phyloP scores from a whole-genome alignment of 345 rosid species.

The Citrus medica region DNA sequence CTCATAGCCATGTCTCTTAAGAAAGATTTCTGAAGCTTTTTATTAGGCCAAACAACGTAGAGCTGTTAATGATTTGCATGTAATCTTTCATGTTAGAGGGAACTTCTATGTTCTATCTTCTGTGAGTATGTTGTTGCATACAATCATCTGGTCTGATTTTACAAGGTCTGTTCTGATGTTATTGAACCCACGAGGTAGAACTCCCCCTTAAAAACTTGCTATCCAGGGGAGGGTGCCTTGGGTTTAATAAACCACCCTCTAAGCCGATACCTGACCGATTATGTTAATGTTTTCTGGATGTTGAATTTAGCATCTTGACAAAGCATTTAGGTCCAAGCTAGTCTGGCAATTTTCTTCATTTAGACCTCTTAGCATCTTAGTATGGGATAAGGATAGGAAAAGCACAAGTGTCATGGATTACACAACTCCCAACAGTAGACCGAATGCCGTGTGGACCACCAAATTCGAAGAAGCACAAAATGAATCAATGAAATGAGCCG shows the following conservation, averaged over 20 bases:
- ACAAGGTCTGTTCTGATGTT: not conserved
- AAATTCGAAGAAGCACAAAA: not conserved
- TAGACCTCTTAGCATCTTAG: not conserved
- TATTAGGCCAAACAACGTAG: not conserved
- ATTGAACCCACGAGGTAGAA: too few relatives aligned
- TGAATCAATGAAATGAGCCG: not conserved
- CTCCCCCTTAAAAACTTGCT: too few relatives aligned
- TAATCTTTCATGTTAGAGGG: not conserved
- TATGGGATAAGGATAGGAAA: not conserved
- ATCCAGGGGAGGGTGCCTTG: too few relatives aligned
- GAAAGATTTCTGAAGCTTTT: not conserved
- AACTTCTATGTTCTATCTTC: not conserved
- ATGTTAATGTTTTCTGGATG: not conserved
- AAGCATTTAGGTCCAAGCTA: not conserved
- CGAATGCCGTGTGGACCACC: slow-evolving; percentile 18
- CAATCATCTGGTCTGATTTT: not conserved
- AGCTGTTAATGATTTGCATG: not conserved
- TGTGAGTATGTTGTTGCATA: not conserved
- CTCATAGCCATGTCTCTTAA: not conserved
- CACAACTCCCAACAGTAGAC: not conserved
- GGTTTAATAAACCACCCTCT: too few relatives aligned
- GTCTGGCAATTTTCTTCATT: not conserved
- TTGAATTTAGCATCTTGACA: not conserved
- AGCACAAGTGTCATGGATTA: not conserved
- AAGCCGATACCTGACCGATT: too few relatives aligned